phyloP scores from a whole-genome alignment of 2,329 filamentous ascomycete species.

The Fusarium drepaniforme region DNA sequence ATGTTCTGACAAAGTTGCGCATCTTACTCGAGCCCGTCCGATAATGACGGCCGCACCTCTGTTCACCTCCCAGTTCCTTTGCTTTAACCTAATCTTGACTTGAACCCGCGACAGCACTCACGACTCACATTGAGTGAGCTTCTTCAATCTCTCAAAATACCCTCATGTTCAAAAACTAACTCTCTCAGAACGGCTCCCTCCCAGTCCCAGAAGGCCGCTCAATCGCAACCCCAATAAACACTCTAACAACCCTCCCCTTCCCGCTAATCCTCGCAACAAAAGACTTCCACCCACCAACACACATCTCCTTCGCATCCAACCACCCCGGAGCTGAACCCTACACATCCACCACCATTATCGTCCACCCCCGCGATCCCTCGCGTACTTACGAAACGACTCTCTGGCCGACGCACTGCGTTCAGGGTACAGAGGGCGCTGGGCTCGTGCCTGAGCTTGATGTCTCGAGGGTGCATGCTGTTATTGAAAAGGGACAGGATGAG shows the following conservation, averaged over 20 bases:
- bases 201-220: constrained; percentile 80
- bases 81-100: background rate
- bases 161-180: constrained; percentile 29
- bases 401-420: constrained; percentile 94
- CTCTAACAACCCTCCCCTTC: constrained; percentile 79
- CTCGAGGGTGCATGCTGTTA: constrained; percentile 69
- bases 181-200: constrained; percentile 81
- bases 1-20: background rate
- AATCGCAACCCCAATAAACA: constrained; percentile 79
- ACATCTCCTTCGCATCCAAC: constrained; percentile 91
- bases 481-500: constrained; percentile 83
- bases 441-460: constrained; percentile 79
- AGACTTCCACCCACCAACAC: constrained; percentile 87
- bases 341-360: constrained; percentile 71
- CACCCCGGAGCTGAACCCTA: constrained; percentile 78
- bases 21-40: background rate
- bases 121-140: background rate
- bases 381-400: constrained; percentile 77
- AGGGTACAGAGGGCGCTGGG: constrained; percentile 77
- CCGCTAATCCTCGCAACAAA: constrained; percentile 84
- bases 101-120: background rate
- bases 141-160: background rate
- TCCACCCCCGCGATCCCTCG: constrained; percentile 72
- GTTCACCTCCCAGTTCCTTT: background rate
- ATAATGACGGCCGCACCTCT: background rate